phyloP scores from a whole-genome alignment of 768 basidiomycete species.

The Rhodotorula kratochvilovae region DNA sequence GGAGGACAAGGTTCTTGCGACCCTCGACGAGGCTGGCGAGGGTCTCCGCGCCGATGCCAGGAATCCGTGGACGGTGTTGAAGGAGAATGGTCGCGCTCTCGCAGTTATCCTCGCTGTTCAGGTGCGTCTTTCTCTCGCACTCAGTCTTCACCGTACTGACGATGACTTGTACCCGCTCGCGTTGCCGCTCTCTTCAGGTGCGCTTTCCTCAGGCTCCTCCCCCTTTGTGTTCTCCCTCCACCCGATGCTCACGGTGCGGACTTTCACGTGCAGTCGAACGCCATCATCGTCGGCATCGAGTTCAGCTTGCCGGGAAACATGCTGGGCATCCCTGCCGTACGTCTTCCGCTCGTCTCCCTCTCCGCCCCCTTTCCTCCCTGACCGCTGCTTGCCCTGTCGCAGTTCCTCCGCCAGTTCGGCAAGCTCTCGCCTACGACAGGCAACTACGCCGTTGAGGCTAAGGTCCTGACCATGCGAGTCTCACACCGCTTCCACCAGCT shows the following conservation, averaged over 20 bases:
- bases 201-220: background rate
- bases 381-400: too few species aligned
- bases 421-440: background rate
- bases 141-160: too few species aligned
- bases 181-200: too few species aligned
- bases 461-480: background rate
- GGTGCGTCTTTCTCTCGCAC: background rate
- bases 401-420: constrained; percentile 26
- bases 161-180: background rate
- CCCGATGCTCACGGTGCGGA: too few species aligned
- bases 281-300: constrained; percentile 32
- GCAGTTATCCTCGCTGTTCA: constrained; percentile 28
- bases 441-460: constrained; percentile 6
- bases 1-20: background rate
- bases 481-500: too few species aligned
- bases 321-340: constrained; percentile 24
- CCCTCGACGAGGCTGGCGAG: background rate
- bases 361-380: too few species aligned
- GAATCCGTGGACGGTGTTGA: constrained; percentile 24
- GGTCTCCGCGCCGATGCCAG: background rate
- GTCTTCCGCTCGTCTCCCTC: too few species aligned
- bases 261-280: constrained; percentile 15
- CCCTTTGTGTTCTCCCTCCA: background rate
- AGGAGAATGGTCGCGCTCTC: constrained; percentile 13
- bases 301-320: constrained; percentile 27